These are phyloP conservation scores for Larix sibirica DNA, from an alignment of 83 land plant genomes.

Conservation along the genomic window DNA sequence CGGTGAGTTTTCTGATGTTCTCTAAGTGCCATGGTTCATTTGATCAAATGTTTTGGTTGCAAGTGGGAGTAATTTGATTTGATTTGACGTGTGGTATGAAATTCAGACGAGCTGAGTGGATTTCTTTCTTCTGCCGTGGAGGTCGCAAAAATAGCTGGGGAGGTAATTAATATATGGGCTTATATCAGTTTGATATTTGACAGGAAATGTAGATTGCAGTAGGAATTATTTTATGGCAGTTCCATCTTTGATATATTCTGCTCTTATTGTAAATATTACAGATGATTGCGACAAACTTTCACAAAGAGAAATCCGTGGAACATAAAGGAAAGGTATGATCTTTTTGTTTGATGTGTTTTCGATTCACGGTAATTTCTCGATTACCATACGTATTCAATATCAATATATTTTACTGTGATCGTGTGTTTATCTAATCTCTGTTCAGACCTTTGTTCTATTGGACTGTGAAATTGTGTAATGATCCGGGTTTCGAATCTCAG, in stretches of 20 bases:
- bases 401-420: too few species aligned
- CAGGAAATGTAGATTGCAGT: too few species aligned
- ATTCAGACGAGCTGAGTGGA: constrained; percentile 3
- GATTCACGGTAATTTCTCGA: too few species aligned
- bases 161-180: background rate
- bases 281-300: constrained; percentile 10
- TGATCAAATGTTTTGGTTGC: background rate
- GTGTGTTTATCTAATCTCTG: too few species aligned
- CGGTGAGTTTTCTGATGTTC: background rate
- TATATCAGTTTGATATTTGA: too few species aligned
- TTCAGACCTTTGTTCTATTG: too few species aligned
- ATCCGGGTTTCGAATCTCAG: too few species aligned
- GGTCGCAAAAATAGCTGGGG: constrained; percentile 8
- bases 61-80: background rate
- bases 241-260: background rate
- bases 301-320: constrained; percentile 10
- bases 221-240: too few species aligned
- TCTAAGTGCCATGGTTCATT: background rate
- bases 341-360: too few species aligned
- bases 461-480: too few species aligned
- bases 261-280: background rate
- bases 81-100: background rate
- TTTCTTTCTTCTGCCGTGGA: constrained; percentile 3
- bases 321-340: background rate
- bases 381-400: too few species aligned